Evolutionary conservation across 176 grass and related monocot species (phyloP), one percentile per base, ranked within the genome.

Genomic region (Tillandsia fasciculata): DNA sequence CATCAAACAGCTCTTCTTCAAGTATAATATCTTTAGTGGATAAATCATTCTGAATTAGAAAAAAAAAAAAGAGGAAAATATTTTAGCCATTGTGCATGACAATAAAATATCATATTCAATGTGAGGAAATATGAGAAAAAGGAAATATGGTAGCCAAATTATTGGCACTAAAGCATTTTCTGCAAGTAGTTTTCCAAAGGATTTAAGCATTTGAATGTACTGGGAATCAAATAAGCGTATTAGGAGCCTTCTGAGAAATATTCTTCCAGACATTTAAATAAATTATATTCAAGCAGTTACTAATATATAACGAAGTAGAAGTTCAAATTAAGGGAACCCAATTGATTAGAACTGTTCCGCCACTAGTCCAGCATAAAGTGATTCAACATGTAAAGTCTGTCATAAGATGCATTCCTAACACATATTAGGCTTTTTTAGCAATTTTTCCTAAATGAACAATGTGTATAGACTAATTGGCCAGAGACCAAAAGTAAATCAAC

Each of bases 11-110:
- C 1, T 42, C 72, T 76, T 71, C 52, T 72, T 80, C 66, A 77
- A 76, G 50, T 15, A 71, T 33, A 63, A 68, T 47, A 74, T 50
- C 12, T 68, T 75, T 48, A 61, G 33, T 20, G 42, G 66, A 59
- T n/a, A 63, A 76, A 75, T 72, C 76, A 26, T 80, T 76, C 83
- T 85, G 73, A 17, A 80, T 67, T 3, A 22, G 52, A 80, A 20
- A 80, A 72, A 8, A 22, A 52, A 80, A 20, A 47, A 26, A 12
- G 53, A 20, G 14, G 7, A 79, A 53, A 64, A 8, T 29, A 47
- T 50, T 67, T 48, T 70, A 53, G 49, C 64, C 65, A 26, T 8
- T 29, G 12, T 52, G 11, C 10, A 9, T 33, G 20, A 49, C 27
- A 64, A 3, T n/a, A 27, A 50, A 9, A 64, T 48, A 67, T 66